Evolutionary conservation across 768 basidiomycete genomes (phyloP).

Genomic region (Boletellus ananas): DNA sequence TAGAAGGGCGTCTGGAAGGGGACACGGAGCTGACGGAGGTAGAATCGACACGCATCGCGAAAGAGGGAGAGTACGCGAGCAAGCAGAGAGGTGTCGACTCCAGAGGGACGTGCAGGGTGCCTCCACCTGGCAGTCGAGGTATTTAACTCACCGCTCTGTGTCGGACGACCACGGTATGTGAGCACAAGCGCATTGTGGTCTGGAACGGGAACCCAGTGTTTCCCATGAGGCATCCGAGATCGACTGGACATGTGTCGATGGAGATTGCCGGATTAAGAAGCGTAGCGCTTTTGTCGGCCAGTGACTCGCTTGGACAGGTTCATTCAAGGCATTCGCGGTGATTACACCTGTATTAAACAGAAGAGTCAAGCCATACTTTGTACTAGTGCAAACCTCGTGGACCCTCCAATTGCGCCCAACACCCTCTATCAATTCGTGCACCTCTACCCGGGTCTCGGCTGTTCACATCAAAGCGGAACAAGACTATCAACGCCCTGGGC

Average conservation of each 20-base stretch:
- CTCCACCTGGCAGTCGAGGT: constrained; percentile 1
- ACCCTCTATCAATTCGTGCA: background rate
- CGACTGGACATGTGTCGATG: constrained; percentile 7
- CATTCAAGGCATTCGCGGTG: constrained; percentile 5
- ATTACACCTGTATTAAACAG: constrained; percentile 7
- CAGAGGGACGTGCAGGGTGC: background rate
- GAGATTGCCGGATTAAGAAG: constrained; percentile 10
- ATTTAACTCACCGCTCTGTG: constrained; percentile 23
- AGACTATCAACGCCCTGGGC: too few species aligned
- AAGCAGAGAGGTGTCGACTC: background rate
- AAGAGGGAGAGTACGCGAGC: background rate
- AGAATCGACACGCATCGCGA: constrained; percentile 12
- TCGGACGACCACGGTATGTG: constrained; percentile 6
- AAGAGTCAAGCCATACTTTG: background rate
- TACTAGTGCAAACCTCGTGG: background rate
- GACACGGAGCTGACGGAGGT: background rate
- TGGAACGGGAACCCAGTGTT: constrained; percentile 11
- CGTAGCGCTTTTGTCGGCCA: too few species aligned
- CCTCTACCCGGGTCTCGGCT: background rate
- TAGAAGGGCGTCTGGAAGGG: constrained; percentile 3
- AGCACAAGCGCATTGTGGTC: constrained; percentile 21
- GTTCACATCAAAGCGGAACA: background rate
- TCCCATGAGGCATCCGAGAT: constrained; percentile 10
- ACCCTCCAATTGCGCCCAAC: background rate
- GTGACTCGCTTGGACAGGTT: too few species aligned